A percentile compares a stretch with the other conserved stretches of the same genome.
Evolutionary conservation across 768 basidiomycete genomes (phyloP).

Genomic region (Tricholomella constricta): DNA sequence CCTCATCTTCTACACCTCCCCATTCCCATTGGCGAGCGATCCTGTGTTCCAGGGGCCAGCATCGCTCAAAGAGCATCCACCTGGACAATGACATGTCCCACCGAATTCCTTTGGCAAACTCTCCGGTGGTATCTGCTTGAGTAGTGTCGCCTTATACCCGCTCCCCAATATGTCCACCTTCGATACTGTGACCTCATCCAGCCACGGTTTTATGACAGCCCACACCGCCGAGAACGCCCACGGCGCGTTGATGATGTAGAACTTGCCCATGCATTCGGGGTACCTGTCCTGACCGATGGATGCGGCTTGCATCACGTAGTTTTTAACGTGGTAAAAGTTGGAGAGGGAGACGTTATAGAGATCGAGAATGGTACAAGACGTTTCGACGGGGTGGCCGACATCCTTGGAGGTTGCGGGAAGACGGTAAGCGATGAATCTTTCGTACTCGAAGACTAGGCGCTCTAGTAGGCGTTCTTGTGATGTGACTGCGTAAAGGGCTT

Average conservation of each 20-base stretch:
- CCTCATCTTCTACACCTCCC: background rate
- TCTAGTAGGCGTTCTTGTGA: constrained; percentile 86
- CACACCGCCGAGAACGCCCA: constrained; percentile 91
- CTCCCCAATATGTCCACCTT: constrained; percentile 92
- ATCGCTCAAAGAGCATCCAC: constrained; percentile 86
- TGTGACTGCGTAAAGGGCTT: constrained; percentile 77
- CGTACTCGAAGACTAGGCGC: constrained; percentile 92
- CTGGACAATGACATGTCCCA: constrained; percentile 73
- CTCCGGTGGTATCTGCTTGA: constrained; percentile 81
- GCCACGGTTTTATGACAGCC: constrained; percentile 87
- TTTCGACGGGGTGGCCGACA: constrained; percentile 89
- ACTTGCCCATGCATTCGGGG: constrained; percentile 95
- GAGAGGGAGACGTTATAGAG: constrained; percentile 68
- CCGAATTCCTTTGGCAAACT: constrained; percentile 88
- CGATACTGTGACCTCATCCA: constrained; percentile 91
- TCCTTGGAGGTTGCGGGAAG: constrained; percentile 75
- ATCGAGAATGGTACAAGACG: constrained; percentile 97
- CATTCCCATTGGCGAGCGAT: background rate
- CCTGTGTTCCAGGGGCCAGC: constrained; percentile 83
- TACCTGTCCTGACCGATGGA: constrained; percentile 88
- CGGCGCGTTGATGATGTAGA: constrained; percentile 98
- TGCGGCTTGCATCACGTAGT: constrained; percentile 79
- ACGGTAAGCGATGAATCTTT: constrained; percentile 79
- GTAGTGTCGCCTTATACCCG: constrained; percentile 71
- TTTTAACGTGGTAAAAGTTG: constrained; percentile 90